Percentiles rank a stretch among this genome's conserved stretches.
phyloP scores from a whole-genome alignment of 768 basidiomycete genomes.

The Leccinum uliginosum region DNA sequence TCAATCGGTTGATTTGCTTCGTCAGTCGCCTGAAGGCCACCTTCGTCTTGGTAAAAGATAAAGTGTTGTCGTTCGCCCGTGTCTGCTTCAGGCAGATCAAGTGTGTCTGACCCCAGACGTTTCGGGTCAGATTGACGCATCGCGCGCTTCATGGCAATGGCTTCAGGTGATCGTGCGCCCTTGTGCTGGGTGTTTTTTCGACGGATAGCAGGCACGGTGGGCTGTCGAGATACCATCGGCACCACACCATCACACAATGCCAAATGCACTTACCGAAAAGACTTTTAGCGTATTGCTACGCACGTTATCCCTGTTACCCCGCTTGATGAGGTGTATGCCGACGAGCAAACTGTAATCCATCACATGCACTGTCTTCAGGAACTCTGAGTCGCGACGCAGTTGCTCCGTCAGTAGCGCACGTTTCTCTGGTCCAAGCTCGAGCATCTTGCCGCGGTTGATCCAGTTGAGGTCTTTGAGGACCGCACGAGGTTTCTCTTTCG shows the following conservation, averaged over 20 bases:
- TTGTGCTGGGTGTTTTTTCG: constrained; percentile 58
- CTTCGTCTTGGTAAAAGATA: constrained; percentile 96
- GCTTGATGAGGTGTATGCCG: constrained; percentile 86
- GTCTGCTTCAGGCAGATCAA: constrained; percentile 61
- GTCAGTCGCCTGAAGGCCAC: constrained; percentile 86
- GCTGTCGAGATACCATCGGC: constrained; percentile 38
- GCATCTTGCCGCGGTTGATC: constrained; percentile 71
- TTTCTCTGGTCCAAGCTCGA: constrained; percentile 97
- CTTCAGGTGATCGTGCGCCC: constrained; percentile 60
- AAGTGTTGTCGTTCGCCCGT: constrained; percentile 60
- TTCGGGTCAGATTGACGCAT: constrained; percentile 82
- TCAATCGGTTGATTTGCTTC: constrained; percentile 72
- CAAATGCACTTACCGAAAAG: constrained; percentile 65
- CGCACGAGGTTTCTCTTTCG: constrained; percentile 72
- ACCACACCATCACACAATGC: background rate
- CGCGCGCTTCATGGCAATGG: constrained; percentile 78
- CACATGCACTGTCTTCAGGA: constrained; percentile 76
- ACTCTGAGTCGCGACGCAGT: constrained; percentile 79
- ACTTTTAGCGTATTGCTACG: constrained; percentile 88
- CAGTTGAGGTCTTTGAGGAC: constrained; percentile 97
- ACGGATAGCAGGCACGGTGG: constrained; percentile 62
- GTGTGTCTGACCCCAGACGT: constrained; percentile 48
- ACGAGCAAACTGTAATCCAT: constrained; percentile 98
- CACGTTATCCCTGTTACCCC: constrained; percentile 90
- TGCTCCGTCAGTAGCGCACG: constrained; percentile 88